Evolutionary conservation across 768 basidiomycete genomes (phyloP).

Genomic region (Tephrocybe sp.): DNA sequence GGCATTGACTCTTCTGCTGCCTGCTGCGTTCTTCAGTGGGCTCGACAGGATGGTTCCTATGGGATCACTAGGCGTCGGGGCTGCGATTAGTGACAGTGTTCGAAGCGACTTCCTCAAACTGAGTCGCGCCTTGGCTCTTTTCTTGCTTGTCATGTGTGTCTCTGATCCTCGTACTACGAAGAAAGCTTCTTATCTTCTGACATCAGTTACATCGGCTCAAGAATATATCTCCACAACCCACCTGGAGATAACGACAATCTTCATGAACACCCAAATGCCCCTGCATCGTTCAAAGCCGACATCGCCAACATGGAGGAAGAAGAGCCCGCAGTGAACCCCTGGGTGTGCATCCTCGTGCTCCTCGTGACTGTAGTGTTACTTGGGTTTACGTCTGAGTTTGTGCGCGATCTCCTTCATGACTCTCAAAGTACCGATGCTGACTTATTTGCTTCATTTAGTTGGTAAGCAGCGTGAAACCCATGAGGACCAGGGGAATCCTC

Average conservation of each 20-base stretch:
- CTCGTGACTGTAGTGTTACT: constrained; percentile 53
- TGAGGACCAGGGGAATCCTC: constrained; percentile 41
- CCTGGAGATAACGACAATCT: constrained; percentile 53
- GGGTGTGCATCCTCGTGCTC: constrained; percentile 56
- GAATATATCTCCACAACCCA: constrained; percentile 69
- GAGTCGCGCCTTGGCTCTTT: constrained; percentile 63
- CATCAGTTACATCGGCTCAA: constrained; percentile 61
- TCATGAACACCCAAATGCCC: constrained; percentile 41
- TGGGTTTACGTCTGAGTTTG: constrained; percentile 70
- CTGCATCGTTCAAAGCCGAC: constrained; percentile 42
- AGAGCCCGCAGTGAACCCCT: constrained; percentile 62
- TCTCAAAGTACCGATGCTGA: background rate
- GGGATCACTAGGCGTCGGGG: constrained; percentile 12
- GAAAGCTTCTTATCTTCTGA: background rate
- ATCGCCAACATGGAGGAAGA: constrained; percentile 31
- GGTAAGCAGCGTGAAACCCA: constrained; percentile 60
- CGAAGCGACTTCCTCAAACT: constrained; percentile 53
- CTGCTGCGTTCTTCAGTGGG: constrained; percentile 65
- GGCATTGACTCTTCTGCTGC: constrained; percentile 60
- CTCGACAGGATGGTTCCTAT: constrained; percentile 34
- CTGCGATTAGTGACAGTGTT: constrained; percentile 40
- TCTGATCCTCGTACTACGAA: background rate
- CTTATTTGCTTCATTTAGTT: constrained; percentile 36
- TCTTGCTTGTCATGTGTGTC: constrained; percentile 58
- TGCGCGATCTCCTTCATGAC: constrained; percentile 25